Percentiles rank a stretch among this genome's conserved stretches.
phyloP scores from a whole-genome alignment of 495 filamentous ascomycete genomes.

The Corynascus novoguineensis region DNA sequence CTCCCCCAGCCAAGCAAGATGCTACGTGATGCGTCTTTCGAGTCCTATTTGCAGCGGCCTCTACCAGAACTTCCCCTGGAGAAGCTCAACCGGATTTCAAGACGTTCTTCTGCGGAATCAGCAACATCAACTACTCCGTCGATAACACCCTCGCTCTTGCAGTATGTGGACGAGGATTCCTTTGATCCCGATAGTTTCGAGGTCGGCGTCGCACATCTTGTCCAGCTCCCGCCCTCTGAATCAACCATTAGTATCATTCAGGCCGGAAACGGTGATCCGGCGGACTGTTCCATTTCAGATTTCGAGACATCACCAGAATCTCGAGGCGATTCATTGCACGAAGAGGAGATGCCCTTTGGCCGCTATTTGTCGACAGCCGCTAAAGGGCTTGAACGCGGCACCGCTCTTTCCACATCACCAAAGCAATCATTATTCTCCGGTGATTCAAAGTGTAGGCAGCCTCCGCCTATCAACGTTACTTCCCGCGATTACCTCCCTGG shows the following conservation, averaged over 20 bases:
- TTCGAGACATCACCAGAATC: slow-evolving; percentile 32
- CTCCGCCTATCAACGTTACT: slow-evolving; percentile 3
- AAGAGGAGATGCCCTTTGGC: slow-evolving; percentile 23
- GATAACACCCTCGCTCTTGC: slow-evolving; percentile 38
- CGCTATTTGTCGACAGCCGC: slow-evolving; percentile 34
- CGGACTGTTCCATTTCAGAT: slow-evolving; percentile 30
- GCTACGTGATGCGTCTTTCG: slow-evolving; percentile 16
- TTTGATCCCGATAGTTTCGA: slow-evolving; percentile 36
- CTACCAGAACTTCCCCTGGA: slow-evolving; percentile 38
- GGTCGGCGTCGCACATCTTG: slow-evolving; percentile 29
- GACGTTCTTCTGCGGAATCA: slow-evolving; percentile 22
- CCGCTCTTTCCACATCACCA: slow-evolving; percentile 26
- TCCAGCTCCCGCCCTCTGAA: slow-evolving; percentile 7
- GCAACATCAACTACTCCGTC: slow-evolving; percentile 26
- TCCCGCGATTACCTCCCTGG: slow-evolving; percentile 10
- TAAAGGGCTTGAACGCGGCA: slow-evolving; percentile 31
- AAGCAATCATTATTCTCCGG: neutral
- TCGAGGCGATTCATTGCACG: slow-evolving; percentile 20
- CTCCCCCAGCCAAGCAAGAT: slow-evolving; percentile 26
- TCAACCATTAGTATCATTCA: neutral
- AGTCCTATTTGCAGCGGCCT: slow-evolving; percentile 36
- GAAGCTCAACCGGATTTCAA: slow-evolving; percentile 1
- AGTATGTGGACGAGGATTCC: slow-evolving; percentile 35
- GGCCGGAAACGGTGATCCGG: neutral
- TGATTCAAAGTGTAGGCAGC: slow-evolving; percentile 6